Evolutionary conservation across 202 grass and related monocot genomes (phyloP), one percentile per base, ranked within the genome.

Genomic region (Brachypodium distachyon): DNA sequence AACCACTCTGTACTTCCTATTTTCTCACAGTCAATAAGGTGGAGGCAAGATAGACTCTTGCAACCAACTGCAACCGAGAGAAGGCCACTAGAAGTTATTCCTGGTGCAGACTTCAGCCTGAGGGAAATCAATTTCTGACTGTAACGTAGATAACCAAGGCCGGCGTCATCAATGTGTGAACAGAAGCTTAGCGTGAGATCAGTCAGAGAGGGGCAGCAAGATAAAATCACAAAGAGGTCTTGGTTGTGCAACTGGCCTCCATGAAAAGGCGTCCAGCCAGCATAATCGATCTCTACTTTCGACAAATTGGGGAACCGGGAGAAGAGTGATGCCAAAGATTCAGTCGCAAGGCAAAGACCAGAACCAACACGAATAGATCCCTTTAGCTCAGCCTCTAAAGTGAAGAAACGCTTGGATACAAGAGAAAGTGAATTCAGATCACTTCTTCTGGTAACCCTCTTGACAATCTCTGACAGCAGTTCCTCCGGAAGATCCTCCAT

Each of bases 21-120:
- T 19, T 67, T 90, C 84, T 81, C 80, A 50, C 84, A 90, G 13
- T 80, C 70, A 33, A 87, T 81, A 73, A 90, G 82, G 53, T 87
- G 88, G 58, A 87, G 64, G 4, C 53, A 56, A 10, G 84, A 87
- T 43, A 90, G 73, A 72, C 71, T 84, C 60, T 87, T 87, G 60
- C 88, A 90, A 71, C 80, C 88, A 42, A 90, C 71, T 42, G 76
- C 88, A 22, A 87, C 51, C 1, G 84, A 87, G 29, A 90, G 84
- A 81, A 87, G 74, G 4, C 88, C 88, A 25, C 33, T 77, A 40
- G 88, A 91, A 63, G 75, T 87, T 39, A 91, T 57, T 10, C 50
- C 74, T 1, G 70, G 70, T 17, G 55, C 61, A 3, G 76, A 91
- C 55, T 84, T 87, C 51, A 91, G 54, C 80, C 83, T 78, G 47